Evolutionary conservation across 352 stramenopile genomes (phyloP).

Genomic region (Globisporangium middletonii): DNA sequence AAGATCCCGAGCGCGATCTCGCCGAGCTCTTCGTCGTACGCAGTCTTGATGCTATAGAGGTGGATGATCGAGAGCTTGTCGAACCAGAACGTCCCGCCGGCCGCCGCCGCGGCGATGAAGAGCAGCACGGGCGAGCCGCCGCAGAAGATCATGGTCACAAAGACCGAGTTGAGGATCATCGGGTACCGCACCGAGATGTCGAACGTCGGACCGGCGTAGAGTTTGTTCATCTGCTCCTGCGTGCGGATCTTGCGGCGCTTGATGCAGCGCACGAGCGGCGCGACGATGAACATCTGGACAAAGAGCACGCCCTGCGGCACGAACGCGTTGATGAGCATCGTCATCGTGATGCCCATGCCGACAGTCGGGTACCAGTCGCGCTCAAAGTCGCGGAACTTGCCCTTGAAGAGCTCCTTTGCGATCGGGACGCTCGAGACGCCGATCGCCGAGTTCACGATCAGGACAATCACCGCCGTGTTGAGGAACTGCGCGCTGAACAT

Average conservation of each 20-base stretch:
- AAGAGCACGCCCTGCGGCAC: conserved; percentile 56
- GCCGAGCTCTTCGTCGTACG: conserved; percentile 75
- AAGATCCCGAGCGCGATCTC: conserved; percentile 47
- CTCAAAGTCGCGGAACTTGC: conserved; percentile 79
- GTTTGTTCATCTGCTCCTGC: conserved; percentile 68
- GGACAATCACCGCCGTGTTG: conserved; percentile 79
- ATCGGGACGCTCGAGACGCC: conserved; percentile 35
- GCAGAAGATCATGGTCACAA: conserved; percentile 80
- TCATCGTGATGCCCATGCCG: conserved; percentile 83
- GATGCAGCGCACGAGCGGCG: conserved; percentile 37
- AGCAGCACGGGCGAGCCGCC: conserved; percentile 74
- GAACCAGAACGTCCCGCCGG: conserved; percentile 63
- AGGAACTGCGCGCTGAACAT: conserved; percentile 80
- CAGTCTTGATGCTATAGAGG: conserved; percentile 71
- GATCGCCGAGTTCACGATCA: conserved; percentile 68
- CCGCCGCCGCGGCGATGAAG: conserved; percentile 63
- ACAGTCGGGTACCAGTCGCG: conserved; percentile 84
- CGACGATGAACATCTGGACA: conserved; percentile 53
- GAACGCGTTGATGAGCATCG: conserved; percentile 82
- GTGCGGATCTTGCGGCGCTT: conserved; percentile 42
- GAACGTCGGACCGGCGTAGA: conserved; percentile 70
- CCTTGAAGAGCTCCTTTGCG: conserved; percentile 55
- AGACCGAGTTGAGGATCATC: conserved; percentile 79
- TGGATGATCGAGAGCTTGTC: conserved; percentile 79
- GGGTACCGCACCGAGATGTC: conserved; percentile 78